Base-by-base conservation (phyloP, 768 basidiomycete species). In the Lactarius tabidus region DNA sequence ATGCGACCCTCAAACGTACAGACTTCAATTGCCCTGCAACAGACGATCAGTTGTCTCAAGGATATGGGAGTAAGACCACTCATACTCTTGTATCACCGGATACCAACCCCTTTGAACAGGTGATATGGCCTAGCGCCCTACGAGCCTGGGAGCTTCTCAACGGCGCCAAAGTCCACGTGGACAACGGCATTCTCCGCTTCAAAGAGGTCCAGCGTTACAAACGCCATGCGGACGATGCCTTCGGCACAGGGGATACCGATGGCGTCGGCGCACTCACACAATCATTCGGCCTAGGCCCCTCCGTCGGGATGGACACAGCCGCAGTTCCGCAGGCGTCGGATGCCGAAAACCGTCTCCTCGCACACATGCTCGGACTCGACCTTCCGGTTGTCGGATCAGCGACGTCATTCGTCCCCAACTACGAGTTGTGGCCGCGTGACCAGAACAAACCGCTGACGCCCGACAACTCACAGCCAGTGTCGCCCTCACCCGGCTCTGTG, bases 1-100 rank as follows among this genome's bases (percentile, higher is more conserved):
- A 77, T 90, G 62, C 83, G 84, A n/a, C 87, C 90, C 23, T 82
- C 84, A 45, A 86, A 87, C 71, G 79, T 88, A 3, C 88, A 91
- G 72, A 87, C 87, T 6, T 84, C 83, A 9, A 73, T 88, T 41
- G 85, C 87, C 29, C 77, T 91, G 43, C 82, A 83, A 58, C 86
- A 88, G 70, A 84, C 83, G 67, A 81, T 91, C 74, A 71, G 77
- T 51, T 86, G 84, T 33, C 76, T 90, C 53, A 84, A 84, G 71
- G 85, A 83, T 57, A 85, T 92, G 84, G 84, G 84, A 77, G 89
- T 88, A 69, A 56, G 82, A 66, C 82, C 15, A 73, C 86, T 17
- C 29, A 23, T 31, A n/a, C 18, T 17, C 18, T 59, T 84, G 85
- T 70, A 82, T 82, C 69, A 80, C 89, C 74, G 71, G 75, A 53